Conservation (phyloP, 2,329 filamentous ascomycete genomes). For the Aspergillus arachidicola region DNA sequence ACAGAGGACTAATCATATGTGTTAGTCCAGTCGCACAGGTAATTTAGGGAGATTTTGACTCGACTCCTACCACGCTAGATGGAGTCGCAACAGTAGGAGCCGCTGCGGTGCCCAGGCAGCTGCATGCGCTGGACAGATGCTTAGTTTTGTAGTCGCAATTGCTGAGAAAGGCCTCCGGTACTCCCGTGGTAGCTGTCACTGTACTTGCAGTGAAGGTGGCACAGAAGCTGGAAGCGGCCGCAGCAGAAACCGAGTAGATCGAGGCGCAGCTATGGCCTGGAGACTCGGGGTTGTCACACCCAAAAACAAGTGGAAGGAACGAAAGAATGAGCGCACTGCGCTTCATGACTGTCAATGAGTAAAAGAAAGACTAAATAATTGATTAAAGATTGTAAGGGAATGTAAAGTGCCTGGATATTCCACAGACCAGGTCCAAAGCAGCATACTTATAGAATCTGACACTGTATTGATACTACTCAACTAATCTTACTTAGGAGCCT, state of each 20-base stretch:
- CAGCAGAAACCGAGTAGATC: conserved; percentile 25
- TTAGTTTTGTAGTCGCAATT: conserved; percentile 24
- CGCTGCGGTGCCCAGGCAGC: conserved; percentile 24
- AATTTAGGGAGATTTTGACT: no score
- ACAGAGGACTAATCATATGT: background rate
- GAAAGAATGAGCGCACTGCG: conserved; percentile 29
- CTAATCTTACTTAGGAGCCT: background rate
- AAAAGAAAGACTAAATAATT: conserved; percentile 9
- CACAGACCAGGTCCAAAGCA: background rate
- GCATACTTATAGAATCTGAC: background rate
- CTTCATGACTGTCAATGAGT: conserved; percentile 24
- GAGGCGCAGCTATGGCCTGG: conserved; percentile 20
- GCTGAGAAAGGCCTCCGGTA: conserved; percentile 22
- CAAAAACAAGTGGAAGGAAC: conserved; percentile 25
- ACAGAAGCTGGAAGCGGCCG: conserved; percentile 25
- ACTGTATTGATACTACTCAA: no score
- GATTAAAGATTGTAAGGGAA: background rate
- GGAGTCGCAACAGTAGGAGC: background rate
- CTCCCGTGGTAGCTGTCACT: conserved; percentile 25
- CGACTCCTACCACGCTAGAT: background rate
- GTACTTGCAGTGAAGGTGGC: conserved; percentile 27
- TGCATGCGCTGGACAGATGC: conserved; percentile 29
- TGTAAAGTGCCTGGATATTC: background rate
- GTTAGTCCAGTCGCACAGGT: no score
- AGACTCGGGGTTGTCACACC: conserved; percentile 20